Conservation (phyloP, 257 asterid species). For the Buddleja alternifolia region DNA sequence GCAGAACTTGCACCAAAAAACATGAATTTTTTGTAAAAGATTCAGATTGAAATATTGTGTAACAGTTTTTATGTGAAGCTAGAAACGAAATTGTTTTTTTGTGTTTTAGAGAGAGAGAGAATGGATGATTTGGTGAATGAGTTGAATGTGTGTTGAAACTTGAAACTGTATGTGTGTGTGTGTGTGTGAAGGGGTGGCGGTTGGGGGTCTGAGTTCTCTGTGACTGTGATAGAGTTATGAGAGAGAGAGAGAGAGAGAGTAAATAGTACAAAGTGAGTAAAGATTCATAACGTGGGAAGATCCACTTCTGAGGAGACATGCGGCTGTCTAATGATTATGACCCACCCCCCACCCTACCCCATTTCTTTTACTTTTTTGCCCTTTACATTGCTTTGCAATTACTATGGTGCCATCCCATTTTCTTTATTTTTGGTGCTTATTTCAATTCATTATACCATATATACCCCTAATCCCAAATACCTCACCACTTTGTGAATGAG, state of each 20-base stretch:
- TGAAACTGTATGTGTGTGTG: background rate
- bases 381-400: background rate
- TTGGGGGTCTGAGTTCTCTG: conserved; percentile 37
- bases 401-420: conserved; percentile 16
- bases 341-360: conserved; percentile 31
- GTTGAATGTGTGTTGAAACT: conserved; percentile 26
- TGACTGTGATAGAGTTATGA: conserved; percentile 32
- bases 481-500: no score
- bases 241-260: conserved; percentile 12
- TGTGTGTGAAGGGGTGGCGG: conserved; percentile 32
- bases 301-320: conserved; percentile 88
- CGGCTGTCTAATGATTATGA: conserved; percentile 56
- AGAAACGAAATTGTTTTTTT: background rate
- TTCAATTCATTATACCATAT: background rate
- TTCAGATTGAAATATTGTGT: background rate
- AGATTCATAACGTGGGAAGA: conserved; percentile 90
- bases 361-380: conserved; percentile 29
- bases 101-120: background rate
- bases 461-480: background rate
- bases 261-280: conserved; percentile 36
- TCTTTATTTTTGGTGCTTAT: background rate
- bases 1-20: background rate
- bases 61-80: conserved; percentile 17
- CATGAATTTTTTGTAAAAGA: background rate
- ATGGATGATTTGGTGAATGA: conserved; percentile 27